A percentile compares a stretch with the other conserved stretches of the same genome.
Evolutionary conservation across 1,284 basidiomycete genomes (phyloP).

Genomic region (Ustilago lituana): DNA sequence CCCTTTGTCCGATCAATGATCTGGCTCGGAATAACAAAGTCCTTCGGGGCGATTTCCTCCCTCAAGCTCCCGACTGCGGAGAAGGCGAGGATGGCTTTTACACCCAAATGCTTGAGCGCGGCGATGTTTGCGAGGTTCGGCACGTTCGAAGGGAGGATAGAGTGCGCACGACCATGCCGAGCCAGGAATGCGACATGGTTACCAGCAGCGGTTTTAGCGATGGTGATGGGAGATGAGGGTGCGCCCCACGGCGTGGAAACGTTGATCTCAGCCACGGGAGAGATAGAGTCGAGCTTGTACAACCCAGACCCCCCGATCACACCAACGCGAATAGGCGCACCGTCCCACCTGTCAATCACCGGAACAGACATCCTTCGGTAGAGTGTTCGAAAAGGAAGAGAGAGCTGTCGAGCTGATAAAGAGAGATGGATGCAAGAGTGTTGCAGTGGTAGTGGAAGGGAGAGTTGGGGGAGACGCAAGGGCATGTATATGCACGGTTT

Average conservation of each 20-base stretch:
- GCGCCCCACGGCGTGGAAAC: conserved; percentile 84
- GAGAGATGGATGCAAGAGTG: no score
- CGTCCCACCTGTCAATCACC: conserved; percentile 35
- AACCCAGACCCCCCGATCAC: conserved; percentile 65
- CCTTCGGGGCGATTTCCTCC: conserved; percentile 81
- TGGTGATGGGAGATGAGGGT: conserved; percentile 89
- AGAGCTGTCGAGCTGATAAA: background rate
- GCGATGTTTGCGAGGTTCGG: conserved; percentile 92
- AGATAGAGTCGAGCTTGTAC: conserved; percentile 64
- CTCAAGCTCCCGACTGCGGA: conserved; percentile 94
- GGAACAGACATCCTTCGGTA: conserved; percentile 30
- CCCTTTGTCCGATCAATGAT: conserved; percentile 98
- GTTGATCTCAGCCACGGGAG: conserved; percentile 57
- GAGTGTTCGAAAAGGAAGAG: background rate
- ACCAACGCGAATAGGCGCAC: conserved; percentile 53
- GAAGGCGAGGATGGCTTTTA: conserved; percentile 89
- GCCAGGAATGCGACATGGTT: conserved; percentile 86
- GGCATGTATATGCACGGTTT: no score
- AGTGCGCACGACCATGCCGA: conserved; percentile 84
- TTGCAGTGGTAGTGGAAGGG: conserved; percentile 1
- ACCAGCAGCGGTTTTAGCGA: conserved; percentile 81
- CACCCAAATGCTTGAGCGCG: conserved; percentile 90
- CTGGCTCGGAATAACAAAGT: conserved; percentile 88
- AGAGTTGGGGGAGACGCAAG: no score
- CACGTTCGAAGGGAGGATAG: conserved; percentile 62